These are phyloP conservation scores for Omphalotus guepiniiformis DNA, from an alignment of 768 basidiomycete genomes.

Conservation along the genomic window DNA sequence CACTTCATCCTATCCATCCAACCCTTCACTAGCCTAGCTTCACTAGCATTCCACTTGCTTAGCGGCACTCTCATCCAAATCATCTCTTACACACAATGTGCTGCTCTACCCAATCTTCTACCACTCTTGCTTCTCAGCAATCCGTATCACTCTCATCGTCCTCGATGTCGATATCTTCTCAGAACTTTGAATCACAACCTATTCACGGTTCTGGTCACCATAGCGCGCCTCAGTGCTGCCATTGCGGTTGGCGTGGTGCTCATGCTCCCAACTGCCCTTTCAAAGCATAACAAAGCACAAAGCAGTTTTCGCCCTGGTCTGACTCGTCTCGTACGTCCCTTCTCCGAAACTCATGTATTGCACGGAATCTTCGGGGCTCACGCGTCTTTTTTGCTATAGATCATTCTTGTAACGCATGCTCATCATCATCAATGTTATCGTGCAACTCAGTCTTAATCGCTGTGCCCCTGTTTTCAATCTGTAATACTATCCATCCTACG, in stretches of 20 bases:
- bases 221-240: slow-evolving; percentile 74
- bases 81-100: too few relatives aligned
- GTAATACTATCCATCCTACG: too few relatives aligned
- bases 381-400: too few relatives aligned
- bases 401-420: background rate
- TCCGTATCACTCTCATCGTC: background rate
- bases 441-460: background rate
- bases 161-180: background rate
- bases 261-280: slow-evolving; percentile 62
- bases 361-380: too few relatives aligned
- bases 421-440: background rate
- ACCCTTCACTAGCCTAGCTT: too few relatives aligned
- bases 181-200: background rate
- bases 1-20: too few relatives aligned
- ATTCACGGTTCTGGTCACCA: too few relatives aligned
- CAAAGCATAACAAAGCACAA: slow-evolving; percentile 49
- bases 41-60: too few relatives aligned
- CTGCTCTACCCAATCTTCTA: background rate
- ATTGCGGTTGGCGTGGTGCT: slow-evolving; percentile 67
- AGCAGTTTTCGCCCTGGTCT: too few relatives aligned
- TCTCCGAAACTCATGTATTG: background rate
- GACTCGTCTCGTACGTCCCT: background rate
- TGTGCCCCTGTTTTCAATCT: too few relatives aligned
- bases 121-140: background rate
- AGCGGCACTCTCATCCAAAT: too few relatives aligned